Evolutionary conservation across 345 rosid genomes (phyloP).

Genomic region (Linum trigynum): DNA sequence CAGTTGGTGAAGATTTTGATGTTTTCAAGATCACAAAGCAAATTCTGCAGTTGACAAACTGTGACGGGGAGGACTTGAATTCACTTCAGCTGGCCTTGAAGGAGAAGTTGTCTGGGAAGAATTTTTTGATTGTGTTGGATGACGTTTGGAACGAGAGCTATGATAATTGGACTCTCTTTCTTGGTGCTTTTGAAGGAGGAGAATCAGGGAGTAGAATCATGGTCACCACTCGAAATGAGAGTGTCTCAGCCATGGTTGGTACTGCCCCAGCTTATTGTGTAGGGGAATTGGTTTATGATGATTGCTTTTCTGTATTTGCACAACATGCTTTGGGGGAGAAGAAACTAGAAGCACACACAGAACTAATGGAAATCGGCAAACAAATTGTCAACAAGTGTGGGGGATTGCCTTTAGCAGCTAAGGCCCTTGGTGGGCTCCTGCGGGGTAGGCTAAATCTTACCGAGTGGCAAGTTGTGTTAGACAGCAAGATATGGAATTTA

Average conservation of each 20-base stretch:
- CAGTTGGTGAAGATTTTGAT: conserved; percentile 17
- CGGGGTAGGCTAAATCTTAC: neutral
- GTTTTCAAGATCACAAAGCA: conserved; percentile 6
- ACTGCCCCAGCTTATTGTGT: neutral
- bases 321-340: conserved; percentile 4
- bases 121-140: conserved; percentile 17
- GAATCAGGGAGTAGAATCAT: conserved; percentile 21
- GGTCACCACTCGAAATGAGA: conserved; percentile 15
- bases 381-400: conserved; percentile 17
- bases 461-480: conserved; percentile 11
- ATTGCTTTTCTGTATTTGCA: conserved; percentile 10
- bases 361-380: neutral
- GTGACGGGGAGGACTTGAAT: conserved; percentile 9
- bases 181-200: conserved; percentile 13
- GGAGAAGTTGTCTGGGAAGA: conserved; percentile 8
- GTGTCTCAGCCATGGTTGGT: conserved; percentile 7
- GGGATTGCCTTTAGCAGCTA: conserved; percentile 26
- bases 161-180: conserved; percentile 12
- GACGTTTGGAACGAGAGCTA: conserved; percentile 25
- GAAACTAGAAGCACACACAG: neutral
- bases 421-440: conserved; percentile 19
- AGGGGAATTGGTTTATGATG: conserved; percentile 11
- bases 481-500: conserved; percentile 24
- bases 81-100: conserved; percentile 11
- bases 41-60: neutral